phyloP scores from a whole-genome alignment of 345 rosid genomes.

The Lepidium aucheri region DNA sequence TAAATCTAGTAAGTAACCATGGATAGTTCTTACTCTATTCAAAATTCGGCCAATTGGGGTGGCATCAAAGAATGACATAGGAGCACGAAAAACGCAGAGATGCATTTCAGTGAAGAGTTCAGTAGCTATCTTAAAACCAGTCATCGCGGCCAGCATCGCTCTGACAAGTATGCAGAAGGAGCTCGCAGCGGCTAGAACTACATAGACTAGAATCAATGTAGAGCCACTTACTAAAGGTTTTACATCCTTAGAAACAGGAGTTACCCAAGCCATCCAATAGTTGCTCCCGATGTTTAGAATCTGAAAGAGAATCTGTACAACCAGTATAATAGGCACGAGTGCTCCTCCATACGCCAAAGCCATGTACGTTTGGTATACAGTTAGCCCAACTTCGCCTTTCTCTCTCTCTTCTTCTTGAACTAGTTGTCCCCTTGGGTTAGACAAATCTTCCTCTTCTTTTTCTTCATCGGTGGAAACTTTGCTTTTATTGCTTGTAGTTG shows the following conservation, averaged over 20 bases:
- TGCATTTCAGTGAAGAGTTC: constrained; percentile 61
- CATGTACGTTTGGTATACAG: constrained; percentile 53
- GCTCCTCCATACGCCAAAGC: constrained; percentile 65
- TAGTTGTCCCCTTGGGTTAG: constrained; percentile 40
- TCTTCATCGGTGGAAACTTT: constrained; percentile 11
- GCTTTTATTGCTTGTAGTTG: constrained; percentile 23
- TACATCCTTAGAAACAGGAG: constrained; percentile 39
- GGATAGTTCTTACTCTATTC: constrained; percentile 41
- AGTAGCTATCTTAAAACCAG: constrained; percentile 56
- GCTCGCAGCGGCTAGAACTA: constrained; percentile 47
- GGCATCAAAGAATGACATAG: constrained; percentile 74
- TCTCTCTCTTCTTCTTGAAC: constrained; percentile 80
- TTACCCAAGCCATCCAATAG: constrained; percentile 84
- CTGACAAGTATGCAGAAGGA: constrained; percentile 44
- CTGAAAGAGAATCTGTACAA: constrained; percentile 55
- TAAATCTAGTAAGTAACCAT: background rate
- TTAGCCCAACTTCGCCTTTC: constrained; percentile 57
- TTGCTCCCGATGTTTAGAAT: constrained; percentile 65
- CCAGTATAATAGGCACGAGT: constrained; percentile 52
- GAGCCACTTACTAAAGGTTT: constrained; percentile 33
- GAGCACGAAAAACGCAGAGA: constrained; percentile 47
- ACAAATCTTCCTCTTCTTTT: constrained; percentile 28
- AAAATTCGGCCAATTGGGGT: constrained; percentile 66
- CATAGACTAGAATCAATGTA: constrained; percentile 43
- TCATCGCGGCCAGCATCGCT: constrained; percentile 38